These are phyloP conservation scores for Xylaria longipes DNA, from an alignment of 495 filamentous ascomycete species.

Conservation along the genomic window DNA sequence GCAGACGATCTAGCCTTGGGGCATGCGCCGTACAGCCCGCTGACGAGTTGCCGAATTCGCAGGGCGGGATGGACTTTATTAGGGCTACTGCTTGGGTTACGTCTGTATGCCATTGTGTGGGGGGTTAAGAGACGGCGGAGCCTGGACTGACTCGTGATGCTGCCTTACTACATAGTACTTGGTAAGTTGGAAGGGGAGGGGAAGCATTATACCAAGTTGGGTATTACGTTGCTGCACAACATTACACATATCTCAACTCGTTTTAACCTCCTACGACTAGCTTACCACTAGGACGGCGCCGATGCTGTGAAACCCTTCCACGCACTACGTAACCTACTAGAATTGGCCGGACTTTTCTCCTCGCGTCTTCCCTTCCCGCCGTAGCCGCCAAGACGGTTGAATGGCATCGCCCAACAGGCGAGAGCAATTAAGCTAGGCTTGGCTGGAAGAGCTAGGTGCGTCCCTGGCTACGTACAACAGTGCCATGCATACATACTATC, in stretches of 20 bases:
- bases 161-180: background rate
- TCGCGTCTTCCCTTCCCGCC: conserved; percentile 7
- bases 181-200: background rate
- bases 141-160: conserved; percentile 13
- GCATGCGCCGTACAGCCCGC: conserved; percentile 8
- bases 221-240: background rate
- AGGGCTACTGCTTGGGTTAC: conserved; percentile 12
- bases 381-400: conserved; percentile 20
- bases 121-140: conserved; percentile 3
- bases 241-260: background rate
- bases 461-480: background rate
- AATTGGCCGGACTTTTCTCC: background rate
- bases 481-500: no score
- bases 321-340: conserved; percentile 6
- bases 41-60: conserved; percentile 19
- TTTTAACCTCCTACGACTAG: background rate
- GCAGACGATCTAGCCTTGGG: conserved; percentile 18
- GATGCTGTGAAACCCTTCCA: conserved; percentile 1
- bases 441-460: background rate
- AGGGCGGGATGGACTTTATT: background rate
- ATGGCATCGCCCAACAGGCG: background rate
- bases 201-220: background rate
- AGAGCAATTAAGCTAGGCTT: conserved; percentile 6
- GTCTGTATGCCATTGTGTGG: conserved; percentile 8
- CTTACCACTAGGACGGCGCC: conserved; percentile 12